These are phyloP conservation scores for Tetraselmis striata DNA, from an alignment of 139 green algal species.

Conservation along the genomic window DNA sequence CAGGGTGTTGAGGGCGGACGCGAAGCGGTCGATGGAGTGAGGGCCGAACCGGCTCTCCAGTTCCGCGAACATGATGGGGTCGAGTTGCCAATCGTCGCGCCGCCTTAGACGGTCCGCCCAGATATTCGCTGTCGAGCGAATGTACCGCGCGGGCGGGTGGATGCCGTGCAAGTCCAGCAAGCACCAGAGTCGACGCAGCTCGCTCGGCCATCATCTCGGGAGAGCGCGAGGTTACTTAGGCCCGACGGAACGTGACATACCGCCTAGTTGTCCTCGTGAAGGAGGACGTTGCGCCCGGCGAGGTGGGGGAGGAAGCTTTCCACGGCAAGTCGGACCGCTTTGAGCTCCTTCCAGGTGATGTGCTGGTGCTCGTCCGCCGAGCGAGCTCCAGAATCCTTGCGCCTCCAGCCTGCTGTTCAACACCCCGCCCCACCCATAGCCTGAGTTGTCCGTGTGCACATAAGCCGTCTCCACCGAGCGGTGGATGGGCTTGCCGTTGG, in stretches of 20 bases:
- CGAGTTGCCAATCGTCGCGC: background rate
- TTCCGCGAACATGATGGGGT: background rate
- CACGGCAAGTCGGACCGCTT: background rate
- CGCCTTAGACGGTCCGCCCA: background rate
- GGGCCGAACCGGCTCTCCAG: background rate
- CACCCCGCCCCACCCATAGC: background rate
- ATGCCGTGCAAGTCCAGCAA: background rate
- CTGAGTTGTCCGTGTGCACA: background rate
- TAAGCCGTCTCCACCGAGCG: background rate
- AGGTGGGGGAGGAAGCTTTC: background rate
- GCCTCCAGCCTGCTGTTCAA: background rate
- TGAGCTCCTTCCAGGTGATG: background rate
- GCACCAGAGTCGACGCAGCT: background rate
- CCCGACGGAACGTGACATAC: too few species aligned
- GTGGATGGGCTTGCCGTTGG: background rate
- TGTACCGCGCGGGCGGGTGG: background rate
- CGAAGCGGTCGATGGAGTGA: background rate
- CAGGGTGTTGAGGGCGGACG: background rate
- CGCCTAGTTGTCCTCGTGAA: background rate
- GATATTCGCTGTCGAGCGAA: background rate
- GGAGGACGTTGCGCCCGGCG: background rate
- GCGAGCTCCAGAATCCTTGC: too few species aligned
- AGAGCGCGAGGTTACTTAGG: background rate
- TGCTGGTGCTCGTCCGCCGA: background rate
- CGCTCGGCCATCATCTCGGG: background rate